Base-by-base conservation (phyloP, 164 flowering plant genomes). In the Chloranthus sessilifolius region DNA sequence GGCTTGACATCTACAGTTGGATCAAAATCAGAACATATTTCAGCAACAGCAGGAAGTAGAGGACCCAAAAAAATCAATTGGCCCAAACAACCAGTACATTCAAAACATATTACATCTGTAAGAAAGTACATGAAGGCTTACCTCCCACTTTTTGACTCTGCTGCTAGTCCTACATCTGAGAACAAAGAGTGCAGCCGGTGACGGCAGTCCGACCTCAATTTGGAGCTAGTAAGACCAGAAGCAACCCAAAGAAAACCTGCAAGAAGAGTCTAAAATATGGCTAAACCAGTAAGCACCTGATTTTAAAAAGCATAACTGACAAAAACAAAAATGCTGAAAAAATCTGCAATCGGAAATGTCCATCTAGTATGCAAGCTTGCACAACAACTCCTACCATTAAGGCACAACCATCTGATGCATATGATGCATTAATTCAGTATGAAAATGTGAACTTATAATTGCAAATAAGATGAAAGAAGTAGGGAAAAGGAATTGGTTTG, bases 41-140 rank as follows among this genome's bases (percentile, higher is more conserved):
- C 97, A 29, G 97, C 96, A 66, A 89, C 96, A 38, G 99, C 90
- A 55, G 97, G 99, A 67, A 94, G 88, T 23, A 94, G 76, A 55
- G 97, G 99, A n/a, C 97, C 97, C 73, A 94, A 67, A 69, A 87
- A 85, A 76, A n/a, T n/a, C n/a, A n/a, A n/a, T n/a, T n/a, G n/a
- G n/a, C n/a, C n/a, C n/a, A n/a, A n/a, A n/a, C n/a, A n/a, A n/a
- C n/a, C n/a, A n/a, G n/a, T n/a, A n/a, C n/a, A n/a, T n/a, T n/a
- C n/a, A n/a, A n/a, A n/a, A n/a, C n/a, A n/a, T n/a, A n/a, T n/a
- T n/a, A n/a, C n/a, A n/a, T n/a, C n/a, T n/a, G n/a, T n/a, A n/a
- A n/a, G n/a, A n/a, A n/a, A n/a, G n/a, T n/a, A n/a, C n/a, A n/a
- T n/a, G n/a, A n/a, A n/a, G n/a, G n/a, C 26, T 22, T 69, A 94